phyloP scores from a whole-genome alignment of 208 protist species.

The Crithidia fasciculata region DNA sequence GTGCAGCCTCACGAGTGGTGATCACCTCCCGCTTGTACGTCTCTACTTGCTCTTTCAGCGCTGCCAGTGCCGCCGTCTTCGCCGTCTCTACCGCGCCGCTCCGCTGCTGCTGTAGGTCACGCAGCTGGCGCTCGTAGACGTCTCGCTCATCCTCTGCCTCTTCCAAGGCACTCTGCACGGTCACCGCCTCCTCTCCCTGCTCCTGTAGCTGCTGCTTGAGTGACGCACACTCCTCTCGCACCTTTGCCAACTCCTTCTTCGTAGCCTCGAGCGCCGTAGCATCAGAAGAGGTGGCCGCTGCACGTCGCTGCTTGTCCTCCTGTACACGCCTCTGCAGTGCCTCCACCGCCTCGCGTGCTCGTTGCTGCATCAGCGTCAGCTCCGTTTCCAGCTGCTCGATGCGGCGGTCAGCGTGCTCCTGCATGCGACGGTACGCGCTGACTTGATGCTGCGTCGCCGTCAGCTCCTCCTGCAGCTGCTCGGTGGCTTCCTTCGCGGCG shows the following conservation, averaged over 20 bases:
- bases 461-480: conserved; percentile 20
- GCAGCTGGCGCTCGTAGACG: conserved; percentile 12
- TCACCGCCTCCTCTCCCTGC: conserved; percentile 12
- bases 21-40: neutral
- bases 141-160: conserved; percentile 22
- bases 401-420: conserved; percentile 19
- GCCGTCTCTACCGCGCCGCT: neutral
- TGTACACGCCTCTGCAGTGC: neutral
- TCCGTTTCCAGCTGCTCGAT: conserved; percentile 24
- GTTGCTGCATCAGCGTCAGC: conserved; percentile 6
- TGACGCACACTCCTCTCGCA: neutral
- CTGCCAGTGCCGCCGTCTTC: neutral
- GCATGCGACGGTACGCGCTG: conserved; percentile 14
- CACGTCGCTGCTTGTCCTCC: neutral
- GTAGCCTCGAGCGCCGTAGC: neutral
- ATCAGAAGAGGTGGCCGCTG: neutral
- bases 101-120: conserved; percentile 13
- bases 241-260: conserved; percentile 1
- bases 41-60: conserved; percentile 3
- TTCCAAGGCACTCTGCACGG: conserved; percentile 13
- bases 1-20: neutral
- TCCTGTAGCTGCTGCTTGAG: conserved; percentile 17
- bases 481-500: conserved; percentile 3
- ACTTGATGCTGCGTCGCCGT: conserved; percentile 11
- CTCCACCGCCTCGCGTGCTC: neutral